Evolutionary conservation across 441 rosid species (phyloP), one percentile per base, ranked within the genome.

Genomic region (Hypseocharis bilobata): DNA sequence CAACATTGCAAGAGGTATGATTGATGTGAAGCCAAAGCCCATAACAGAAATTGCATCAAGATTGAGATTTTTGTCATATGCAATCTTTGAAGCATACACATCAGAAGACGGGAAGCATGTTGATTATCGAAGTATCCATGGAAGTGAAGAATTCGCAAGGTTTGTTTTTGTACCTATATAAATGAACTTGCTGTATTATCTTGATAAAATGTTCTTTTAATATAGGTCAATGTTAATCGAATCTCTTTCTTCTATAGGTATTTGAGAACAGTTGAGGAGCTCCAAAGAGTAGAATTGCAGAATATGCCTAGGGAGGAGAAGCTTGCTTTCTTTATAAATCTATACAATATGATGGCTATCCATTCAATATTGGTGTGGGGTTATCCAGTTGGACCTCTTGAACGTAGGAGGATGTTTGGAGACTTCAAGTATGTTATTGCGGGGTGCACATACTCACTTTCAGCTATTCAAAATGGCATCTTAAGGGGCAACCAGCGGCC

Each of bases 91-190:
- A 76, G 89, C 94, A 56, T 91, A 84, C 78, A 74, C 76, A 69
- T 86, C 89, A 1, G 84, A 74, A 63, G 91, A 86, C 79, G 96
- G 95, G 42, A 86, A 70, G 80, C 96, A 89, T 76, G 85, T 89
- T 25, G 91, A 89, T 77, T 89, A 91, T 63, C 83, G 84, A 85
- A 89, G 84, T 65, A 82, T 91, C 70, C 91, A 87, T 79, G 98
- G 95, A 56, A 91, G 94, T 72, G 98, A 88, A 78, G 96, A 88
- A 77, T 91, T 88, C 74, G 94, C 94, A 70, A 86, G 98, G 97
- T 91, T 57, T 70, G 79, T 61, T 30, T 56, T 34, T 49, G 19
- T 64, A 6, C 72, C 55, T 42, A 22, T 52, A 29, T 54, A 52
- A 36, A 40, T 34, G 64, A 63, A 60, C 28, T 54, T 3, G 23